Percentiles rank a stretch among this genome's conserved stretches.
Evolutionary conservation across 2,329 filamentous ascomycete species (phyloP).

Genomic region (Cytospora chrysosperma): DNA sequence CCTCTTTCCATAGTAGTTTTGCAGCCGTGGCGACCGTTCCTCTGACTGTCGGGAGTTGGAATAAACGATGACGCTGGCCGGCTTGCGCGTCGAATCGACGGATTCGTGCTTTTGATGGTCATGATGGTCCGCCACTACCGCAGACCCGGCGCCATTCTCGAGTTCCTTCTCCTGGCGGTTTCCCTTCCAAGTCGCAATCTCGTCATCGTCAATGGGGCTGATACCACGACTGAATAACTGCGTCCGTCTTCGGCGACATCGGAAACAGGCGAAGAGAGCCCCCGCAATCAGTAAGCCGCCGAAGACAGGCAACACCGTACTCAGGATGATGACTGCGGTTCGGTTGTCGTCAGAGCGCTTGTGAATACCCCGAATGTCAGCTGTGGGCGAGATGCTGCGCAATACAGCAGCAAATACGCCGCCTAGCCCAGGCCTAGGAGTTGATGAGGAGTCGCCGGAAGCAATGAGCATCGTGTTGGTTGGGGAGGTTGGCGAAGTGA

Average conservation of each 20-base stretch:
- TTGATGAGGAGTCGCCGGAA: not conserved
- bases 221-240: constrained; percentile 54
- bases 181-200: constrained; percentile 63
- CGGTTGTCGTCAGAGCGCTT: constrained; percentile 29
- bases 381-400: not conserved
- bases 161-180: constrained; percentile 39
- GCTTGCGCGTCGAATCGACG: constrained; percentile 41
- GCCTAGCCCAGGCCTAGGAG: not conserved
- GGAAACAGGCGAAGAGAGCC: constrained; percentile 39
- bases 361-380: not conserved
- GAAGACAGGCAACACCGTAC: constrained; percentile 48
- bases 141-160: constrained; percentile 60
- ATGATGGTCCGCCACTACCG: constrained; percentile 34
- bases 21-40: constrained; percentile 31
- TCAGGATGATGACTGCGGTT: constrained; percentile 51
- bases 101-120: constrained; percentile 38
- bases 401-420: not conserved
- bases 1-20: constrained; percentile 26
- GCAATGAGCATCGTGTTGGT: not conserved
- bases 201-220: constrained; percentile 63
- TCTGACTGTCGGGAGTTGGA: constrained; percentile 36
- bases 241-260: constrained; percentile 38
- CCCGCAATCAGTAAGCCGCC: constrained; percentile 40
- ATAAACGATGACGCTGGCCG: constrained; percentile 56
- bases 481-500: not conserved